Evolutionary conservation across 495 filamentous ascomycete genomes (phyloP).

Genomic region (Penicillium longicatenatum): DNA sequence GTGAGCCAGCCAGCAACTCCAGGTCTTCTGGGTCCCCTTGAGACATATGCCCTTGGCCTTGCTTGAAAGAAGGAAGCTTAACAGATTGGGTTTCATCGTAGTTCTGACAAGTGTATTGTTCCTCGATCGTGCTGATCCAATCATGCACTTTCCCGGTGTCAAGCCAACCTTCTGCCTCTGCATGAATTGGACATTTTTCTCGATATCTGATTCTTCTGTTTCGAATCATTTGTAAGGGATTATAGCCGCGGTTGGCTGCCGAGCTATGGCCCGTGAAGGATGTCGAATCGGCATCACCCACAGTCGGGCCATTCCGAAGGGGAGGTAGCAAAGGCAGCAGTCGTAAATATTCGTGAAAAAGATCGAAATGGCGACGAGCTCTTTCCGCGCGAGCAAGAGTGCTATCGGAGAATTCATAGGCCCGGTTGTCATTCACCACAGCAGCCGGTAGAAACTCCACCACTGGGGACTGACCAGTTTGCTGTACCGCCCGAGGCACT

Average conservation of each 20-base stretch:
- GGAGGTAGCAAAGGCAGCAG: conserved; percentile 75
- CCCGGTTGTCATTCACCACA: conserved; percentile 29
- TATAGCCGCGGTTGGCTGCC: conserved; percentile 65
- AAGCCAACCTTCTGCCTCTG: conserved; percentile 73
- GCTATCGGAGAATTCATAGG: conserved; percentile 71
- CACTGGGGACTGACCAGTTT: conserved; percentile 26
- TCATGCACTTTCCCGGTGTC: conserved; percentile 66
- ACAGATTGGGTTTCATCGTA: conserved; percentile 52
- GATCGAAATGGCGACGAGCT: conserved; percentile 75
- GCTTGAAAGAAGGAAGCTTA: conserved; percentile 56
- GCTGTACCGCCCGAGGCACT: conserved; percentile 10
- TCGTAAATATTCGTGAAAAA: conserved; percentile 77
- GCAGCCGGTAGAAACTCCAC: conserved; percentile 34
- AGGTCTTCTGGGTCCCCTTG: conserved; percentile 24
- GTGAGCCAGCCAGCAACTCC: conserved; percentile 32
- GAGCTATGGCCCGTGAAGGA: conserved; percentile 2
- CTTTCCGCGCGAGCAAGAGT: conserved; percentile 78
- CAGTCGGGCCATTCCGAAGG: conserved; percentile 37
- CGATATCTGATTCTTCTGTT: conserved; percentile 79
- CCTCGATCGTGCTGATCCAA: conserved; percentile 73
- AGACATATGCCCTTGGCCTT: conserved; percentile 21
- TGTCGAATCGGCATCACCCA: conserved; percentile 9
- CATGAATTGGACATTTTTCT: conserved; percentile 68
- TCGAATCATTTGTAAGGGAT: conserved; percentile 84
- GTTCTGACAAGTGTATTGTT: conserved; percentile 40